Conservation (phyloP, 192 early-diverging fungal genomes). For the Funneliformis geosporum region DNA sequence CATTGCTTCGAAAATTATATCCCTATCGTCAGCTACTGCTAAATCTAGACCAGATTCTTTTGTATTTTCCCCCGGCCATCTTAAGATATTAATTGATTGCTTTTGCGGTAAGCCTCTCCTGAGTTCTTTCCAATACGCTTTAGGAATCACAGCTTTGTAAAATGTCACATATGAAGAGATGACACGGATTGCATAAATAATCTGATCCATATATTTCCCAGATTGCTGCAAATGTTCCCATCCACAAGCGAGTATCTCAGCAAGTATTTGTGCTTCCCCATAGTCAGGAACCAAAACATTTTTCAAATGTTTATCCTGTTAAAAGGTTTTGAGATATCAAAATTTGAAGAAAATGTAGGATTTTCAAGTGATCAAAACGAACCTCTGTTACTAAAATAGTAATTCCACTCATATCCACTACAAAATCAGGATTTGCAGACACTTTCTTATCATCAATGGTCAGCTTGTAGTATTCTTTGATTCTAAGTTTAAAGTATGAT, state of each 20-base stretch:
- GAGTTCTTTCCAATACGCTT: constrained; percentile 25
- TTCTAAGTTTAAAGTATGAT: constrained; percentile 20
- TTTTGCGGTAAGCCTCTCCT: constrained; percentile 16
- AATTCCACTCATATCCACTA: constrained; percentile 9
- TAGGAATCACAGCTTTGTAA: constrained; percentile 15
- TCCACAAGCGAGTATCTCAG: constrained; percentile 15
- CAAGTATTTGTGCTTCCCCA: constrained; percentile 23
- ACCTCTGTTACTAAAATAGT: constrained; percentile 10
- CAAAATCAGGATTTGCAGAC: constrained; percentile 20
- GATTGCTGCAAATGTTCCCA: not conserved
- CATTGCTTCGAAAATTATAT: constrained; percentile 1
- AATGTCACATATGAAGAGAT: constrained; percentile 10
- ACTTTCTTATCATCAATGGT: constrained; percentile 19
- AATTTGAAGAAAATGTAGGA: not conserved
- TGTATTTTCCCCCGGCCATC: constrained; percentile 20
- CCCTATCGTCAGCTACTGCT: constrained; percentile 4
- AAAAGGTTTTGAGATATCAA: constrained; percentile 26
- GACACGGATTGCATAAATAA: constrained; percentile 16
- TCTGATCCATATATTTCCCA: constrained; percentile 9
- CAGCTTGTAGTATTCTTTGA: constrained; percentile 11
- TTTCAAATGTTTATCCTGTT: constrained; percentile 30
- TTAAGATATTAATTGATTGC: constrained; percentile 13
- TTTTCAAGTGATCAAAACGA: not conserved
- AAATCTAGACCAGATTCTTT: constrained; percentile 18
- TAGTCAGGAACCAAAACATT: not conserved